Evolutionary conservation across 176 grass and related monocot species (phyloP).

Genomic region (Puccinellia tenuiflora): DNA sequence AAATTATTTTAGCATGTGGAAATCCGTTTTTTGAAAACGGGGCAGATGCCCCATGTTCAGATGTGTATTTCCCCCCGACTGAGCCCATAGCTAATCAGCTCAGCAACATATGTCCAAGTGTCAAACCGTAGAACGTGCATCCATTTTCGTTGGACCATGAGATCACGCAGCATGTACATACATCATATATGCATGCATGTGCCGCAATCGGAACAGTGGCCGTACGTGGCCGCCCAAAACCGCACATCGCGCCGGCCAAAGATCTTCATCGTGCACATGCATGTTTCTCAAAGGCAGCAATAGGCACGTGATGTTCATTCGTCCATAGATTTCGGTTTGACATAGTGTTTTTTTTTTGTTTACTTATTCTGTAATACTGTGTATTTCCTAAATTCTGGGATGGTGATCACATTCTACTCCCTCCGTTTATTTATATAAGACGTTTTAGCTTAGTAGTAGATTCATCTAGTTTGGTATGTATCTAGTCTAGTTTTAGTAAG

Average conservation of each 20-base stretch:
- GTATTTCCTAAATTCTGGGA: no score
- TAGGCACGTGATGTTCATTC: not conserved
- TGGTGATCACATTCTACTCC: no score
- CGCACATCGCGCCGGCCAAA: not conserved
- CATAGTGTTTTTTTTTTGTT: no score
- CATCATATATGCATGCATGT: not conserved
- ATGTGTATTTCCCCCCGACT: no score
- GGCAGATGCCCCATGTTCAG: no score
- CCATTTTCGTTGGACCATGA: not conserved
- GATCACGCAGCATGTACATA: not conserved
- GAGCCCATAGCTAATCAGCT: not conserved
- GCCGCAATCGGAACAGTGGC: not conserved
- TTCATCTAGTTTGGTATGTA: no score
- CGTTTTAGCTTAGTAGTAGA: no score
- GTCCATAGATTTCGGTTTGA: not conserved
- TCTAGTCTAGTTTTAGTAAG: no score
- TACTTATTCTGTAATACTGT: no score
- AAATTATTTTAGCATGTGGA: no score
- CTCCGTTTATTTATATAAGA: no score
- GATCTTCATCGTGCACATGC: not conserved
- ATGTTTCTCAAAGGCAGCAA: not conserved
- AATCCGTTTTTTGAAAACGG: no score
- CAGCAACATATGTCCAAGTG: not conserved
- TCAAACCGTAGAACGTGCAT: not conserved
- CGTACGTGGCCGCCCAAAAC: not conserved